These are phyloP conservation scores for Fusarium sterilihyphosum DNA, from an alignment of 2,329 filamentous ascomycete species.

Conservation along the genomic window DNA sequence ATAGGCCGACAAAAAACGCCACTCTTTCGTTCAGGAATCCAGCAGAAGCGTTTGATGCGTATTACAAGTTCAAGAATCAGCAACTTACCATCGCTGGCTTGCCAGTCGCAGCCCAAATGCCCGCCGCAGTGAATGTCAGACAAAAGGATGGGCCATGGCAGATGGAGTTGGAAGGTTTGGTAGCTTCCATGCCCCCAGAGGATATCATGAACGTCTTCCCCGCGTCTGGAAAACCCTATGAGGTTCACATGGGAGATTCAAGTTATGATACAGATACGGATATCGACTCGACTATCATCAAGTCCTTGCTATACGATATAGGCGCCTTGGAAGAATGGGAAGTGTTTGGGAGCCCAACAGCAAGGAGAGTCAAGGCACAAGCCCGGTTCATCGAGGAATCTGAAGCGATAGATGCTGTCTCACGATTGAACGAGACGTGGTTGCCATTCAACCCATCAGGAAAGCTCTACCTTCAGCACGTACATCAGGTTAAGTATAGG, in stretches of 20 bases:
- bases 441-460: slow-evolving; percentile 46
- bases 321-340: slow-evolving; percentile 51
- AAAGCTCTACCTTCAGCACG: slow-evolving; percentile 50
- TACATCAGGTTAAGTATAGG: slow-evolving; percentile 52
- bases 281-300: slow-evolving; percentile 34
- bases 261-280: slow-evolving; percentile 41
- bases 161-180: neutral
- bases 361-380: slow-evolving; percentile 52
- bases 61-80: slow-evolving; percentile 33
- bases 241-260: slow-evolving; percentile 2
- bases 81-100: slow-evolving; percentile 38
- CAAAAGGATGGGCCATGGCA: neutral
- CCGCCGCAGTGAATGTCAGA: neutral
- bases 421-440: slow-evolving; percentile 43
- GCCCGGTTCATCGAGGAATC: slow-evolving; percentile 52
- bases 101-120: neutral
- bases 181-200: neutral
- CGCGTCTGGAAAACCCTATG: neutral
- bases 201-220: slow-evolving; percentile 17
- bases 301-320: slow-evolving; percentile 44
- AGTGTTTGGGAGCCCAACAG: slow-evolving; percentile 27
- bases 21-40: slow-evolving; percentile 44
- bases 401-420: slow-evolving; percentile 49
- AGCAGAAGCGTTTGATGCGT: slow-evolving; percentile 32
- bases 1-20: slow-evolving; percentile 42